phyloP scores from a whole-genome alignment of 371 early-diverging fungal species.

The Lichtheimia corymbifera region DNA sequence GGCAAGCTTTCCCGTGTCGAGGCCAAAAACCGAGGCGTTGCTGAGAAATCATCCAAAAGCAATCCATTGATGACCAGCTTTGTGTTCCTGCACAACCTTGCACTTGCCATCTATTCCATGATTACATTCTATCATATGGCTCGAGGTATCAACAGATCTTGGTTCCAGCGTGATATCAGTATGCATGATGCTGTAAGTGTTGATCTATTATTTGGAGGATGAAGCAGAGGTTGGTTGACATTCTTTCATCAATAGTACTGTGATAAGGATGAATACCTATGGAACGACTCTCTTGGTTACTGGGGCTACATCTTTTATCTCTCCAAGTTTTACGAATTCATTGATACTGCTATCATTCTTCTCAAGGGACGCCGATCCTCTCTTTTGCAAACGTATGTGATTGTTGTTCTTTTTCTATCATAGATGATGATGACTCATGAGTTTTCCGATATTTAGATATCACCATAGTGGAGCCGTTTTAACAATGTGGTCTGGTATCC shows the following conservation, averaged over 20 bases:
- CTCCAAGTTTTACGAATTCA: conserved; percentile 86
- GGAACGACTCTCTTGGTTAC: conserved; percentile 74
- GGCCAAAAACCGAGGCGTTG: conserved; percentile 46
- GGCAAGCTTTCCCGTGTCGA: conserved; percentile 55
- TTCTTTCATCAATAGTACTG: conserved; percentile 51
- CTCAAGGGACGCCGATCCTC: conserved; percentile 80
- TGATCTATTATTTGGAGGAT: too few relatives aligned
- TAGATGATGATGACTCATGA: too few relatives aligned
- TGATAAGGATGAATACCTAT: conserved; percentile 65
- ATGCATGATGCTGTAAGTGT: conserved; percentile 55
- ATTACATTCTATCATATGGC: conserved; percentile 70
- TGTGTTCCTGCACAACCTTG: conserved; percentile 70
- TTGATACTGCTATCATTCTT: conserved; percentile 86
- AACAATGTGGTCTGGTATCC: conserved; percentile 69
- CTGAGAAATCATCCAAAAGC: conserved; percentile 31
- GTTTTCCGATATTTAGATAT: conserved; percentile 31
- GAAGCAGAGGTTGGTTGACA: too few relatives aligned
- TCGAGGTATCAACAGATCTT: conserved; percentile 52
- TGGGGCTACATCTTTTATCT: conserved; percentile 86
- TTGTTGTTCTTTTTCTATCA: too few relatives aligned
- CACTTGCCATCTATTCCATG: conserved; percentile 69
- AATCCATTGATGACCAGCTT: conserved; percentile 63
- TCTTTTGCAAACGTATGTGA: conserved; percentile 66
- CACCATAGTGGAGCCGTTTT: conserved; percentile 89
- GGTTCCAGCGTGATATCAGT: conserved; percentile 33